These are phyloP conservation scores for Clonostachys solani DNA, from an alignment of 2,329 filamentous ascomycete genomes.

Conservation along the genomic window DNA sequence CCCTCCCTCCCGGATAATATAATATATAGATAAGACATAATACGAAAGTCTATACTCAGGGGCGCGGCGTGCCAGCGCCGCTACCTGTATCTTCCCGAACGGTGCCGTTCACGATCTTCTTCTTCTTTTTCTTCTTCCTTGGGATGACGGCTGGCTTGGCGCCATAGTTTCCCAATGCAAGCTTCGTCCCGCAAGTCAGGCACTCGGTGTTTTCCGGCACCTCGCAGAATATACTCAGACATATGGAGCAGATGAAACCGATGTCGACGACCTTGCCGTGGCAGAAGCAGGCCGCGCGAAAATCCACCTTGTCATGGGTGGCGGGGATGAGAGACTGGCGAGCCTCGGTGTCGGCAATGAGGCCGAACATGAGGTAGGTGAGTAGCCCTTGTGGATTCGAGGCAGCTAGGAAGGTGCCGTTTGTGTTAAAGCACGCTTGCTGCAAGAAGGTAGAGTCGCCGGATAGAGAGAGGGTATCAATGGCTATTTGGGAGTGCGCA, in stretches of 20 bases:
- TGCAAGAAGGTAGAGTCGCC: conserved; percentile 90
- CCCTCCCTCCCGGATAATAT: too few species aligned
- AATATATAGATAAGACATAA: too few species aligned
- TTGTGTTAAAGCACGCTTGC: conserved; percentile 69
- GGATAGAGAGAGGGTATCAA: conserved; percentile 85
- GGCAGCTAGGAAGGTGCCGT: conserved; percentile 50
- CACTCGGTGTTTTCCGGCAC: conserved; percentile 61
- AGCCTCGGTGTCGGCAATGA: conserved; percentile 62
- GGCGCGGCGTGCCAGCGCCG: conserved; percentile 54
- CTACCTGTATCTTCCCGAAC: conserved; percentile 53
- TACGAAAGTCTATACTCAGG: conserved; percentile 2
- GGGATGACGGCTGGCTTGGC: conserved; percentile 72
- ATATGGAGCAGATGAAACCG: conserved; percentile 94
- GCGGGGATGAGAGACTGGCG: conserved; percentile 67
- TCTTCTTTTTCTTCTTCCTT: conserved; percentile 73
- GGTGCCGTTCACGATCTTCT: conserved; percentile 51
- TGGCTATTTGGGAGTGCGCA: conserved; percentile 79
- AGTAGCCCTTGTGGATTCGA: conserved; percentile 67
- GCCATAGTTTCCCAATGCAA: conserved; percentile 74
- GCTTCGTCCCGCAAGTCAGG: conserved; percentile 75
- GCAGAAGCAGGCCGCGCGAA: conserved; percentile 97
- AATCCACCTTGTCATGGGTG: conserved; percentile 84
- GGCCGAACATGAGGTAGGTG: conserved; percentile 92
- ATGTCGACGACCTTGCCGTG: conserved; percentile 87
- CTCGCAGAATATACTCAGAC: conserved; percentile 87